phyloP scores from a whole-genome alignment of 768 basidiomycete genomes.

The Tricholoma sp. region DNA sequence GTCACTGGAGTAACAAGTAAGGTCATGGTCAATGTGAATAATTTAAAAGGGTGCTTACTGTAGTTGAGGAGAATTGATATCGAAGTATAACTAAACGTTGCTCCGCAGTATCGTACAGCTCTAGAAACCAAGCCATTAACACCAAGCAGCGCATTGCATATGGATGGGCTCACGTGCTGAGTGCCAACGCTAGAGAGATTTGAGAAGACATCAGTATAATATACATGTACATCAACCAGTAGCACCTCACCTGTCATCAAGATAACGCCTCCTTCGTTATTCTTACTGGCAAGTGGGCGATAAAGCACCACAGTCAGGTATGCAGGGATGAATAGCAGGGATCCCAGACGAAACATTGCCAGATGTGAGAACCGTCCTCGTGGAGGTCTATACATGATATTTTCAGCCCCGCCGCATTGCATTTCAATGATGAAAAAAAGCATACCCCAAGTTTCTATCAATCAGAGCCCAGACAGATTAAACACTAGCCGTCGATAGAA shows the following conservation, averaged over 20 bases:
- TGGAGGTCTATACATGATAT: conserved; percentile 52
- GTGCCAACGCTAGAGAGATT: conserved; percentile 47
- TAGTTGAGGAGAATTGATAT: conserved; percentile 86
- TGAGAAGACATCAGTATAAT: conserved; percentile 4
- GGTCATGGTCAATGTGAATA: neutral
- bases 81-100: conserved; percentile 86
- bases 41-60: conserved; percentile 36
- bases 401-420: conserved; percentile 1
- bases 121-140: conserved; percentile 30
- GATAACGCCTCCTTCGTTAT: conserved; percentile 66
- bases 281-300: conserved; percentile 65
- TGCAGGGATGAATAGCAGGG: conserved; percentile 82
- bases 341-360: conserved; percentile 88
- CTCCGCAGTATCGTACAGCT: conserved; percentile 83
- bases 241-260: conserved; percentile 72
- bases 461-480: neutral
- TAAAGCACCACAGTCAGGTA: conserved; percentile 79
- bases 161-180: conserved; percentile 68
- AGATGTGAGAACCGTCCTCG: conserved; percentile 79
- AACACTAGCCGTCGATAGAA: conserved; percentile 1
- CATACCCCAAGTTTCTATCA: conserved; percentile 61
- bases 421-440: neutral
- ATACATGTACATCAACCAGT: conserved; percentile 7
- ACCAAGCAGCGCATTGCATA: neutral
- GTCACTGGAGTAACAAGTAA: conserved; percentile 56